phyloP scores from a whole-genome alignment of 306 rosid genomes.

The Trifolium dubium region DNA sequence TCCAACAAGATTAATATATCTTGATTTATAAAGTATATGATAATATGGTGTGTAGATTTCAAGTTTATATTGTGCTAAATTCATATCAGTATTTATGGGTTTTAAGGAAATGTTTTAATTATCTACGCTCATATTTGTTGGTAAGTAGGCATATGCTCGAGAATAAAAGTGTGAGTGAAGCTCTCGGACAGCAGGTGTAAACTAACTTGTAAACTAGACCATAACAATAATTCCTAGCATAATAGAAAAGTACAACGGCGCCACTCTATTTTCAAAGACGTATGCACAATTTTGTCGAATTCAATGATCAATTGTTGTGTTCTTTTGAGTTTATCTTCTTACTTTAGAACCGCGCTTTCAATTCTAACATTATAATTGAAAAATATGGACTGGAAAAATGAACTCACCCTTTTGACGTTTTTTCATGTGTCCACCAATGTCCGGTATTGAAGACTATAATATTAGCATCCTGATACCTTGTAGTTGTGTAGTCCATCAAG shows the following conservation, averaged over 20 bases:
- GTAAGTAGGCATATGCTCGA: not conserved
- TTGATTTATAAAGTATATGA: too few relatives aligned
- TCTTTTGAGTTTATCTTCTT: not conserved
- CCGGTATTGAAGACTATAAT: conserved; percentile 89
- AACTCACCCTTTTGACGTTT: conserved; percentile 92
- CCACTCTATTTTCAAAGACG: not conserved
- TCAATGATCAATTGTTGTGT: not conserved
- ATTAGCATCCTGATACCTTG: conserved; percentile 77
- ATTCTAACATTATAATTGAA: not conserved
- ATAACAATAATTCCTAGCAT: not conserved
- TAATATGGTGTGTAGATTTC: too few relatives aligned
- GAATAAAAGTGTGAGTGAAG: not conserved
- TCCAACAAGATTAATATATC: too few relatives aligned
- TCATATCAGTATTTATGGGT: not conserved
- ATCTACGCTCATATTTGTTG: not conserved
- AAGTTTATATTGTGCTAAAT: too few relatives aligned
- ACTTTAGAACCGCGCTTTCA: not conserved
- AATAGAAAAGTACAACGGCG: not conserved
- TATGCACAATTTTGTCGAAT: not conserved
- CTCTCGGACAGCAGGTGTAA: not conserved
- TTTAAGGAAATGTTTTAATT: not conserved
- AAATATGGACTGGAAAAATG: not conserved
- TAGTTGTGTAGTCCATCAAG: conserved; percentile 79
- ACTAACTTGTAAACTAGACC: not conserved
- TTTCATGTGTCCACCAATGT: conserved; percentile 99